A percentile compares a stretch with the other conserved stretches of the same genome.
Evolutionary conservation across 2,329 filamentous ascomycete species (phyloP).

Genomic region (Fusarium torulosum): DNA sequence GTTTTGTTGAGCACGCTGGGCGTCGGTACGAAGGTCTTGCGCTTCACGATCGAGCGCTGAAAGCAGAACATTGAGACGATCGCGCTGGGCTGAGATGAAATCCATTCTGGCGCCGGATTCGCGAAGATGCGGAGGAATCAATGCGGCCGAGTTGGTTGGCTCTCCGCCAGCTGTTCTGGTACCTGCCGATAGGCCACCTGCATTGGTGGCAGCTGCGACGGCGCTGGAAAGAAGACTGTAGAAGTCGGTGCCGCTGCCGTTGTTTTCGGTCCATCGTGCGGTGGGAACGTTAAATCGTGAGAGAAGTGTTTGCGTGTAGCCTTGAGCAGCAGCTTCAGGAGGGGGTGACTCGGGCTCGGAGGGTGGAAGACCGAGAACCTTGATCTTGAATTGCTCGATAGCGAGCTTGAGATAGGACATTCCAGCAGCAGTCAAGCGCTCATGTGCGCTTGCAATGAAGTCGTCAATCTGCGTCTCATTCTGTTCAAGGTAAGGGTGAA

Average conservation of each 20-base stretch:
- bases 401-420: constrained; percentile 79
- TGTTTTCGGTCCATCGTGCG: constrained; percentile 68
- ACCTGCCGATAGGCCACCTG: constrained; percentile 54
- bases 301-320: constrained; percentile 85
- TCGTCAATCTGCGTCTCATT: constrained; percentile 92
- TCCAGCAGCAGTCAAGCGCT: constrained; percentile 80
- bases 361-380: constrained; percentile 82
- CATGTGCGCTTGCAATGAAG: constrained; percentile 85
- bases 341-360: constrained; percentile 54
- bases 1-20: constrained; percentile 43
- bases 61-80: constrained; percentile 79
- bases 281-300: constrained; percentile 87
- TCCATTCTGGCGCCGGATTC: constrained; percentile 74
- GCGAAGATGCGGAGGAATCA: constrained; percentile 78
- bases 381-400: constrained; percentile 79
- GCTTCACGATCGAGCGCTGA: constrained; percentile 85
- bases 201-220: constrained; percentile 71
- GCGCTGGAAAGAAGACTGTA: constrained; percentile 82
- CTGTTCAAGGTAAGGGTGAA: constrained; percentile 88
- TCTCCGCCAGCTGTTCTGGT: constrained; percentile 42
- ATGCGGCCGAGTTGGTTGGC: constrained; percentile 61
- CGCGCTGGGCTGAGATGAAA: constrained; percentile 83
- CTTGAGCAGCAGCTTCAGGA: constrained; percentile 59
- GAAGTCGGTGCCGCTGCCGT: constrained; percentile 71
- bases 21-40: constrained; percentile 64